Percentiles rank a stretch among this genome's conserved stretches.
These are phyloP conservation scores for Cicer arietinum DNA, from an alignment of 306 rosid genomes.

Conservation along the genomic window DNA sequence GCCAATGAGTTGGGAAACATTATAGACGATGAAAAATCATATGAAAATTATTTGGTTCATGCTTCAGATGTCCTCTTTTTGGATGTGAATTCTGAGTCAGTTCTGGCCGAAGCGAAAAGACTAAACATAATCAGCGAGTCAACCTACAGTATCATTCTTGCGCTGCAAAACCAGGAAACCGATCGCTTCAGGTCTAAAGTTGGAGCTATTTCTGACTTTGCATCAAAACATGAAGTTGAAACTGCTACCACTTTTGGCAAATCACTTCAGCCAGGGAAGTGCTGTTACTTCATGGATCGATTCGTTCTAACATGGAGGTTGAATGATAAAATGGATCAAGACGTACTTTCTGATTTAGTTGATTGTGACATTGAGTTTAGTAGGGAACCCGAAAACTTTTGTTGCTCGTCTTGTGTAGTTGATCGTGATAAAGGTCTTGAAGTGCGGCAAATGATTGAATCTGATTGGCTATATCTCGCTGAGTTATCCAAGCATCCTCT, in stretches of 20 bases:
- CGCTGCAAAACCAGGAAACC: conserved; percentile 70
- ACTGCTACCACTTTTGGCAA: conserved; percentile 46
- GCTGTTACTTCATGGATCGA: conserved; percentile 82
- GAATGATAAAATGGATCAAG: conserved; percentile 46
- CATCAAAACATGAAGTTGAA: conserved; percentile 49
- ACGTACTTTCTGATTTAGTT: conserved; percentile 43
- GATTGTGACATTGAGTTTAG: conserved; percentile 38
- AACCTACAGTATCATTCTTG: conserved; percentile 56
- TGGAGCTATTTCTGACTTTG: conserved; percentile 45
- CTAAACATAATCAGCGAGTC: conserved; percentile 68
- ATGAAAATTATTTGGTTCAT: conserved; percentile 51
- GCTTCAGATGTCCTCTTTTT: conserved; percentile 76
- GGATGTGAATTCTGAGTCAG: conserved; percentile 56
- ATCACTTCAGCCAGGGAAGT: conserved; percentile 59
- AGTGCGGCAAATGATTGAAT: conserved; percentile 80
- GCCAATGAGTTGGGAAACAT: conserved; percentile 55
- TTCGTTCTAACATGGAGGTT: conserved; percentile 69
- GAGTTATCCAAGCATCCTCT: conserved; percentile 53
- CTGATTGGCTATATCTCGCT: conserved; percentile 90
- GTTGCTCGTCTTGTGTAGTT: conserved; percentile 52
- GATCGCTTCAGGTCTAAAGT: conserved; percentile 65
- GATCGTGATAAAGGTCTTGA: conserved; percentile 42
- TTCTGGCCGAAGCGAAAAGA: conserved; percentile 74
- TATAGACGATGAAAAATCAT: conserved; percentile 60
- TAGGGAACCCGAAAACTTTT: conserved; percentile 34